Evolutionary conservation across 306 rosid genomes (phyloP).

Genomic region (Corylus heterophylla): DNA sequence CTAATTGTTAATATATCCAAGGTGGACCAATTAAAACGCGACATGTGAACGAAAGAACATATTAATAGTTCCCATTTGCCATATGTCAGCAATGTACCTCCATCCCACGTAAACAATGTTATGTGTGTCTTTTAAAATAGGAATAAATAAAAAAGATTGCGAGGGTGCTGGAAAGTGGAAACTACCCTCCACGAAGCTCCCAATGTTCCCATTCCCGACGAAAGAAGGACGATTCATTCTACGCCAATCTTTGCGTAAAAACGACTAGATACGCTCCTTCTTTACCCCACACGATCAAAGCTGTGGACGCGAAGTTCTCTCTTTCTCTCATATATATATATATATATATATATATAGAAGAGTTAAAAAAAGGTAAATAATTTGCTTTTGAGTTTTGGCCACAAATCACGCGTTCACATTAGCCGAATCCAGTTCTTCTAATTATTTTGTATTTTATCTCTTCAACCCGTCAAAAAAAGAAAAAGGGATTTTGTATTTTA

Average conservation of each 20-base stretch:
- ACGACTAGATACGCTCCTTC: neutral
- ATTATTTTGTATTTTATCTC: neutral
- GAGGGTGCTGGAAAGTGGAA: no score
- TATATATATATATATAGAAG: neutral
- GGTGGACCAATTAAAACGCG: no score
- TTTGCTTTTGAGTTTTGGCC: neutral
- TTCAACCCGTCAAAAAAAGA: neutral
- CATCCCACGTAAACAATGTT: no score
- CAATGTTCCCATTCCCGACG: neutral
- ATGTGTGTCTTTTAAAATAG: no score
- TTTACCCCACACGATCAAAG: neutral
- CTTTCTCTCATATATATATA: neutral
- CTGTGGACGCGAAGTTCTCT: conserved; percentile 7
- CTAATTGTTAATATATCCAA: no score
- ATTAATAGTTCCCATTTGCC: no score
- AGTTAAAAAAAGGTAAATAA: neutral
- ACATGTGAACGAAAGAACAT: no score
- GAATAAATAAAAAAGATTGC: no score
- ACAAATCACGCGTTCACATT: neutral
- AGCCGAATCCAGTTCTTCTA: conserved; percentile 20
- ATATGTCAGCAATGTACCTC: no score
- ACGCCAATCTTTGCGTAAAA: neutral
- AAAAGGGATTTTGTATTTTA: neutral
- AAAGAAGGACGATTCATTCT: neutral
- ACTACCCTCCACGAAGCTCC: neutral